Evolutionary conservation across 495 filamentous ascomycete genomes (phyloP).

Genomic region (Neurospora sp.): DNA sequence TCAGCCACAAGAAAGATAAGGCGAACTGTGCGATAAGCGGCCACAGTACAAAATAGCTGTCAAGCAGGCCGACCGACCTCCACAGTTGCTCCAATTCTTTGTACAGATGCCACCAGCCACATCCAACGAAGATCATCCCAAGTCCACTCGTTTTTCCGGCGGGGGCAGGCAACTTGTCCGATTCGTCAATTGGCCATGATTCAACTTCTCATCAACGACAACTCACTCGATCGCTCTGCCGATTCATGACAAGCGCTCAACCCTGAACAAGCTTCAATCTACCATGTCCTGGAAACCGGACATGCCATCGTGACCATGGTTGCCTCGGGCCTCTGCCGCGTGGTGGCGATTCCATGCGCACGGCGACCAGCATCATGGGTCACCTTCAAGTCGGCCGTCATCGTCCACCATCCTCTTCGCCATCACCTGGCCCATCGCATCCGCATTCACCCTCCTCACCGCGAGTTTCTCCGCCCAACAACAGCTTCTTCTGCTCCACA

Average conservation of each 20-base stretch:
- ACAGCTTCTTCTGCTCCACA: neutral
- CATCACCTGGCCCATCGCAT: neutral
- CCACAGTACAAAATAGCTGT: accelerated
- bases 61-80: neutral
- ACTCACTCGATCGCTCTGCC: neutral
- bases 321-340: neutral
- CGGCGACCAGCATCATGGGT: neutral
- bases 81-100: neutral
- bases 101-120: neutral
- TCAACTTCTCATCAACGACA: neutral
- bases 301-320: neutral
- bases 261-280: neutral
- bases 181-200: neutral
- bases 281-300: neutral
- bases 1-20: neutral
- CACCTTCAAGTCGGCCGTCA: neutral
- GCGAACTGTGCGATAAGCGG: neutral
- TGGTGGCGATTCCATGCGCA: neutral
- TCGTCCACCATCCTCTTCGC: neutral
- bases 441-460: neutral
- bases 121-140: neutral
- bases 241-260: neutral
- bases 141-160: neutral
- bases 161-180: neutral
- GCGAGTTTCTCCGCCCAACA: neutral